Evolutionary conservation across 257 asterid genomes (phyloP), one percentile per base, ranked within the genome.

Genomic region (Perilla frutescens): DNA sequence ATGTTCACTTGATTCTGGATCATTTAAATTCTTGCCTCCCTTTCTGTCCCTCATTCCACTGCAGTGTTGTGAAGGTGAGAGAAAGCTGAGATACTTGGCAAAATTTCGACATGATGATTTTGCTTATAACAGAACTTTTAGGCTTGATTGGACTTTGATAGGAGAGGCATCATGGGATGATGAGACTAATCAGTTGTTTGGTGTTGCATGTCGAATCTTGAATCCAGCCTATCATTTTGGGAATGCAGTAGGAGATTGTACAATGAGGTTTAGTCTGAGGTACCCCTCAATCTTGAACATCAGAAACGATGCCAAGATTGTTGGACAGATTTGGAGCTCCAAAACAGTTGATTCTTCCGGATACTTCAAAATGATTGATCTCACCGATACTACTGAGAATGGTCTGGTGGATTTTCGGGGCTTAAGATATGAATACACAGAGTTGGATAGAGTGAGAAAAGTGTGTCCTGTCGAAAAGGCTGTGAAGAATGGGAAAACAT

Each of bases 101-200:
- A 32, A 26, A 2, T 87, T 87, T 34, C 6, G 0, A 51, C 14
- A 20, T 74, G 54, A 29, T 26, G 29, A 20, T 43, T 50, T 83
- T 61, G 65, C 61, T 13, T 34, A 34, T 34, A 34, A 34, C 37
- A 34, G 1, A 4, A 34, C 37, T 43, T 62, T 82, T 66, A 65
- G 63, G 20, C 53, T 71, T 0, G 77, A 67, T 31, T 62, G 68
- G 1, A 71, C 82, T 9, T 67, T 84, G 68, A 65, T 86, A 15
- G 94, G 84, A 4, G 94, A 89, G 83, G 90, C 89, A 34, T 78
- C 80, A n/a, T 89, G 96, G 96, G 84, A 86, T 31, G 76, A 48
- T 26, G 61, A 70, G 68, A 75, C 32, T 50, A 85, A 86, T 26
- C 76, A 67, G 53, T 45, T 88, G 58, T 61, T 77, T 1, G 36